These are phyloP conservation scores for Emmonsiellopsis sp. DNA, from an alignment of 2,329 filamentous ascomycete species.

Conservation along the genomic window DNA sequence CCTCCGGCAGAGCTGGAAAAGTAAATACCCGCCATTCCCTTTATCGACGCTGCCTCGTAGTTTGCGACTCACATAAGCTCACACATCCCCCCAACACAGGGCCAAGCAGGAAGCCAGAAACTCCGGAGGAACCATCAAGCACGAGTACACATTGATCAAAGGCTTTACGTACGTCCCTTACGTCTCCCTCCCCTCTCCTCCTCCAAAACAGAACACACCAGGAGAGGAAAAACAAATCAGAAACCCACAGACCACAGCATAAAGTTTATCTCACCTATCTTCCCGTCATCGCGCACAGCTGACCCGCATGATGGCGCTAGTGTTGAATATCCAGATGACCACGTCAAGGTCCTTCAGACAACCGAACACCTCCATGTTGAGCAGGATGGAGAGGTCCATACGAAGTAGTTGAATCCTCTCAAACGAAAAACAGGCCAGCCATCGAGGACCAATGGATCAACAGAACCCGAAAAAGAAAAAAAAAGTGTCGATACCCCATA, in stretches of 20 bases:
- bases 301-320: constrained; percentile 37
- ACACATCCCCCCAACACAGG: constrained; percentile 32
- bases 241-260: too few species aligned
- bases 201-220: not conserved
- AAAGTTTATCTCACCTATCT: too few species aligned
- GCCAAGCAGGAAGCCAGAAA: constrained; percentile 66
- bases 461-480: not conserved
- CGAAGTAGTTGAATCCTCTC: constrained; percentile 47
- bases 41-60: not conserved
- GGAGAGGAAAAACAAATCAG: too few species aligned
- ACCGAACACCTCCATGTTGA: constrained; percentile 75
- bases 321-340: constrained; percentile 61
- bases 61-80: constrained; percentile 3
- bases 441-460: constrained; percentile 12
- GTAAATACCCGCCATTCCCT: constrained; percentile 36
- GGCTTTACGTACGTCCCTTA: constrained; percentile 63
- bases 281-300: not conserved
- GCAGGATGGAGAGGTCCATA: constrained; percentile 59
- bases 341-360: constrained; percentile 55
- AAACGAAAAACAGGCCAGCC: constrained; percentile 2
- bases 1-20: constrained; percentile 57
- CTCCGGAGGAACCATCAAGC: constrained; percentile 73
- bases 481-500: not conserved
- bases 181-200: not conserved
- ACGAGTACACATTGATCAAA: constrained; percentile 82